Base-by-base conservation (phyloP, 129 eudicot genomes). In the Pulicaria dysenterica region DNA sequence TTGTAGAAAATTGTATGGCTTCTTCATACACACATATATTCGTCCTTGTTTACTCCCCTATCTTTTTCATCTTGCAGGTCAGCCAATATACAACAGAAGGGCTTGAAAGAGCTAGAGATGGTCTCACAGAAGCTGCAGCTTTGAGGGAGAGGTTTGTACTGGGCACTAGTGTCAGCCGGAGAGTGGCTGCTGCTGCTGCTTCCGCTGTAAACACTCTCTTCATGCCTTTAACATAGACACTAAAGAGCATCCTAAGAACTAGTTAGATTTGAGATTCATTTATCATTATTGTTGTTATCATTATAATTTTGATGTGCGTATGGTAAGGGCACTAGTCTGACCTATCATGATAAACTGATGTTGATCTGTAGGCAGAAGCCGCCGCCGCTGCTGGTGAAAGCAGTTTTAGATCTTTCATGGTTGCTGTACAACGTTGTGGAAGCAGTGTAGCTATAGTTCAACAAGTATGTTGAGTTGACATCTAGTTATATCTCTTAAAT, bases 111-210 rank as follows among this genome's bases (percentile, higher is more conserved):
- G 94, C 99, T 61, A 85, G 97, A 79, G 99, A 95, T 38, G 85
- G 99, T 73, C 85, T 90, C 73, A 90, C 88, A 48, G 99, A 95
- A 78, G 96, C 99, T 81, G 97, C 99, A 5, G 89, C 97, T 67
- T 76, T 95, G 83, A 88, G 99, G 91, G 99, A 90, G 80, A 83
- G 96, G 78, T 94, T 90, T 86, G 96, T 94, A 61, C 70, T 94
- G 64, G 97, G 99, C 61, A 86, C 97, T 46, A 90, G 85, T 73
- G 79, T 94, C 63, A 95, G 96, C 70, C 90, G 96, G 73, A 90
- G 99, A 83, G 99, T 95, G 76, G 99, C 99, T 76, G 97, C 97
- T 62, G 97, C 99, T 45, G 99, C 99, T 74, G 99, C 97, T 79
- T 94, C 99, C 41, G 97, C 99, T 82, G 99, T 95, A 90, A 84